A percentile compares a stretch with the other conserved stretches of the same genome.
Conservation (phyloP, 805 yeast species). For the Priceomyces medius region DNA sequence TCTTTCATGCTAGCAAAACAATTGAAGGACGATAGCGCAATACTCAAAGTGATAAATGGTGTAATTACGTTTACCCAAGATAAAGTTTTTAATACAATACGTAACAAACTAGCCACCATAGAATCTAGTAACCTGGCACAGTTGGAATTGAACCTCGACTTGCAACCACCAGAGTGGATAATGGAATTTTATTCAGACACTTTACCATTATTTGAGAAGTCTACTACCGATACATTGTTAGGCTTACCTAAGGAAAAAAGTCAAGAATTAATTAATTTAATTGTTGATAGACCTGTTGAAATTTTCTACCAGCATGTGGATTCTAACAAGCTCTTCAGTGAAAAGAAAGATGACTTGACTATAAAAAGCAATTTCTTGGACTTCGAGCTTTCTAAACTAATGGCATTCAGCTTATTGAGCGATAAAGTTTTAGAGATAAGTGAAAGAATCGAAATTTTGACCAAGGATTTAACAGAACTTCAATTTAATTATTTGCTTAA, state of each 20-base stretch:
- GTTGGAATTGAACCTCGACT: constrained; percentile 48
- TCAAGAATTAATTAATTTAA: constrained; percentile 34
- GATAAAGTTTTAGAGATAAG: constrained; percentile 36
- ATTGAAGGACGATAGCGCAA: constrained; percentile 18
- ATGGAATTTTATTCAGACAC: constrained; percentile 62
- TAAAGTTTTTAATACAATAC: constrained; percentile 24
- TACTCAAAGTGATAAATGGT: constrained; percentile 23
- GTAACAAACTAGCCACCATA: constrained; percentile 31
- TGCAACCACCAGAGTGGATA: constrained; percentile 84
- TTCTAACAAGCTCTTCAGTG: constrained; percentile 24
- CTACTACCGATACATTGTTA: constrained; percentile 38
- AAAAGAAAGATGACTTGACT: constrained; percentile 38
- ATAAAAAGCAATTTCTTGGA: constrained; percentile 62
- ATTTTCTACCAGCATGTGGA: constrained; percentile 35
- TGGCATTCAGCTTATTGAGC: constrained; percentile 43
- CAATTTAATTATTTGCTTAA: constrained; percentile 50
- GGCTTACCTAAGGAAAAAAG: constrained; percentile 36
- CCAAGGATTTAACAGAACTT: constrained; percentile 38
- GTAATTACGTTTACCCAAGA: constrained; percentile 27
- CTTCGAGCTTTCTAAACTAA: constrained; percentile 51
- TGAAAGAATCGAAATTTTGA: constrained; percentile 31
- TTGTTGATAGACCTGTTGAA: constrained; percentile 48
- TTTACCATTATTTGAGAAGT: constrained; percentile 53
- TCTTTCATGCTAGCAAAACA: constrained; percentile 61
- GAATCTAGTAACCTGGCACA: constrained; percentile 37